Conservation (phyloP, 768 basidiomycete genomes). For the Trametes cingulata region DNA sequence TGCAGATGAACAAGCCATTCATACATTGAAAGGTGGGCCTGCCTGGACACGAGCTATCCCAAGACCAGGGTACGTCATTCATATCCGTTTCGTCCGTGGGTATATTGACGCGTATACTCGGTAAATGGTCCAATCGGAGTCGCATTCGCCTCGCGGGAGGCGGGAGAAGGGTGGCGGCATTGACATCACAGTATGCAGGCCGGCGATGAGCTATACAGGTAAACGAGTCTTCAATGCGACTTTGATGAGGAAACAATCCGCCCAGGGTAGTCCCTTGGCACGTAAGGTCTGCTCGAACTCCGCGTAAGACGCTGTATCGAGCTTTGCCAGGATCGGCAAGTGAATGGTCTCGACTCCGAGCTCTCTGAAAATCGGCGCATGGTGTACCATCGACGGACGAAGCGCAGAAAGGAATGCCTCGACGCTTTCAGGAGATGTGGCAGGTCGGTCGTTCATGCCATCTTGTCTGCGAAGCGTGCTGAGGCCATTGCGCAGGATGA, state of each 20-base stretch:
- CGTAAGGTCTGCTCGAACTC: slow-evolving; percentile 6
- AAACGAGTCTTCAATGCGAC: neutral
- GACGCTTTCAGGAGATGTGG: neutral
- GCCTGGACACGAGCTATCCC: too few relatives aligned
- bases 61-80: too few relatives aligned
- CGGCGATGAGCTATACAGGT: neutral
- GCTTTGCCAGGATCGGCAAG: slow-evolving; percentile 3
- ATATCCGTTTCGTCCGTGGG: too few relatives aligned
- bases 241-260: slow-evolving; percentile 1
- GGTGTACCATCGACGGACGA: neutral
- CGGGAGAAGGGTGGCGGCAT: too few relatives aligned
- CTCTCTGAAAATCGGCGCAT: neutral
- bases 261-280: neutral
- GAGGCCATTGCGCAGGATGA: slow-evolving; percentile 2
- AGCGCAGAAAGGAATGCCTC: neutral
- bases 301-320: neutral
- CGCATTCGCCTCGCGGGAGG: too few relatives aligned
- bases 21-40: too few relatives aligned
- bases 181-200: too few relatives aligned
- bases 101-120: too few relatives aligned
- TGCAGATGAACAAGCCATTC: too few relatives aligned
- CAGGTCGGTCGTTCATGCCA: neutral
- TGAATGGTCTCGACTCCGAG: slow-evolving; percentile 1
- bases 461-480: neutral
- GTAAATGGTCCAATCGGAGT: too few relatives aligned